phyloP scores from a whole-genome alignment of 2,329 filamentous ascomycete species.

The Paecilomyces fulvus region DNA sequence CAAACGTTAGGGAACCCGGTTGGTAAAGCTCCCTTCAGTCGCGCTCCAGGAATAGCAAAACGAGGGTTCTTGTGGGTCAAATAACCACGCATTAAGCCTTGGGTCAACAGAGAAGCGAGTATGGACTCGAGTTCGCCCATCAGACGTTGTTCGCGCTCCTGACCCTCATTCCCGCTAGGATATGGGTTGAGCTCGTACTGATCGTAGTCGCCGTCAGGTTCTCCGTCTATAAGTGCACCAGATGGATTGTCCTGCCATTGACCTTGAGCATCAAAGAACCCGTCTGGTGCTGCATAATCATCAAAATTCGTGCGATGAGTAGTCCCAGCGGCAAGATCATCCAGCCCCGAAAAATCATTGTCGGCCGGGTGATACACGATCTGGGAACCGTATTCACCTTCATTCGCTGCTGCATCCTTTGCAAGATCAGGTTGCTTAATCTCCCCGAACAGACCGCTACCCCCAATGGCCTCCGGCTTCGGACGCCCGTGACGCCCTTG shows the following conservation, averaged over 20 bases:
- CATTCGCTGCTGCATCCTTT: constrained; percentile 6
- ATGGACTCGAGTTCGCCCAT: constrained; percentile 63
- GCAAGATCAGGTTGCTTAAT: background rate
- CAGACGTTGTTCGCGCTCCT: constrained; percentile 34
- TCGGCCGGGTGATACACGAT: constrained; percentile 23
- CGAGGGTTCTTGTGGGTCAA: constrained; percentile 67
- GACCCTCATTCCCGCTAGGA: constrained; percentile 10
- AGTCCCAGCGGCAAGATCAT: constrained; percentile 4
- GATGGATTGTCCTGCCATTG: constrained; percentile 16
- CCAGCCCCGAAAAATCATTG: constrained; percentile 21
- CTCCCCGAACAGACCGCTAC: background rate
- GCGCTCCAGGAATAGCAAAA: constrained; percentile 72
- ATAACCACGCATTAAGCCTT: constrained; percentile 76
- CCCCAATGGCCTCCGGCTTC: constrained; percentile 1
- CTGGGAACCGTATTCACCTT: constrained; percentile 17
- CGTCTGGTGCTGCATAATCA: constrained; percentile 27
- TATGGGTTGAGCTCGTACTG: constrained; percentile 51
- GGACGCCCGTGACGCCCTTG: constrained; percentile 37
- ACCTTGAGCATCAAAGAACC: constrained; percentile 26
- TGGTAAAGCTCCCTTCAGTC: constrained; percentile 30
- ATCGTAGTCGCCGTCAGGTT: constrained; percentile 24
- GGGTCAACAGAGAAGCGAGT: constrained; percentile 66
- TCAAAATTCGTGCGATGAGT: constrained; percentile 18
- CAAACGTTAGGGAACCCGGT: constrained; percentile 63
- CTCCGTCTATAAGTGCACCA: constrained; percentile 18